Evolutionary conservation across 805 yeast genomes (phyloP).

Genomic region (Clavispora carvajalis): DNA sequence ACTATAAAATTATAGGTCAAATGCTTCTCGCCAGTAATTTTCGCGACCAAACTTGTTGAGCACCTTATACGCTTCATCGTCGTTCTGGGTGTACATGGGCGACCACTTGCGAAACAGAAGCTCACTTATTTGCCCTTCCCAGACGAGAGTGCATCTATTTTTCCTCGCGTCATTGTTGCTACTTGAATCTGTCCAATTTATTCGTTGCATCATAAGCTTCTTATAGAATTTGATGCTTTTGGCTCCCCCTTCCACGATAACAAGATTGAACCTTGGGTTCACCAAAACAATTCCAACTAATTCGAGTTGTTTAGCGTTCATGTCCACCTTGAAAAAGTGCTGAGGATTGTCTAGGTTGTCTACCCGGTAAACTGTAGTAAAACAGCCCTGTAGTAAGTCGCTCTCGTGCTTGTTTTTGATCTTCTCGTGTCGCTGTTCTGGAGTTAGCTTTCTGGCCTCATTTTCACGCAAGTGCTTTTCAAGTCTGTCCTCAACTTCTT

Average conservation of each 20-base stretch:
- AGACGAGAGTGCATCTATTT: constrained; percentile 47
- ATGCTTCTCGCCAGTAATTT: constrained; percentile 47
- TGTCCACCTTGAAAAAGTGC: constrained; percentile 69
- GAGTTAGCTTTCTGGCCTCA: constrained; percentile 53
- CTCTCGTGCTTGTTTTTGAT: constrained; percentile 37
- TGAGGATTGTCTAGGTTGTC: constrained; percentile 54
- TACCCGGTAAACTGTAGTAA: constrained; percentile 55
- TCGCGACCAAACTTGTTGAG: constrained; percentile 50
- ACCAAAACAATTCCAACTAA: constrained; percentile 59
- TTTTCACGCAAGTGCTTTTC: constrained; percentile 57
- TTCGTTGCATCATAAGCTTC: constrained; percentile 54
- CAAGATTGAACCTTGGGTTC: constrained; percentile 44
- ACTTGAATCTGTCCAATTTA: constrained; percentile 57
- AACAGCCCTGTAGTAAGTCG: constrained; percentile 49
- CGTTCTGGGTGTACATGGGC: constrained; percentile 46
- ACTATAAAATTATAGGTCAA: background rate
- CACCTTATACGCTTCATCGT: constrained; percentile 45
- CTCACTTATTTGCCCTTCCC: constrained; percentile 65
- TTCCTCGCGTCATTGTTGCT: constrained; percentile 27
- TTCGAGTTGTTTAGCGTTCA: constrained; percentile 69
- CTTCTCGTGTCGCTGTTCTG: constrained; percentile 54
- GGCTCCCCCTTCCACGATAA: constrained; percentile 72
- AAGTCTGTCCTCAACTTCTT: constrained; percentile 62
- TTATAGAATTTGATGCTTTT: constrained; percentile 59
- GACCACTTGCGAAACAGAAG: constrained; percentile 67